These are phyloP conservation scores for Tremella fuciformis DNA, from an alignment of 768 basidiomycete genomes.

Conservation along the genomic window DNA sequence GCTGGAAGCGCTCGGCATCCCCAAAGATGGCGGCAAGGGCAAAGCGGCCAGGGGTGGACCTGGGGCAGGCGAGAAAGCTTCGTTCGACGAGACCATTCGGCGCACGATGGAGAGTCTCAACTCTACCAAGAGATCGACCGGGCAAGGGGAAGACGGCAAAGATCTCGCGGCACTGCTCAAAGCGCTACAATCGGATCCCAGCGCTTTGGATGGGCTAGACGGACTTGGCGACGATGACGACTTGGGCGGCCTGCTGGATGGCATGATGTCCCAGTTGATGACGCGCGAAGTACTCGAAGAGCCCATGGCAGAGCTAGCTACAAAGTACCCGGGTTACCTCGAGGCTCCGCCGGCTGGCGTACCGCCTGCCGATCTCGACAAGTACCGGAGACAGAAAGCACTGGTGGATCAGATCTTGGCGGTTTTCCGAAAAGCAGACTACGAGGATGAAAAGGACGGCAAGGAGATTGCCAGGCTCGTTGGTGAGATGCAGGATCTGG, in stretches of 20 bases:
- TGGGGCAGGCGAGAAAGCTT: slow-evolving; percentile 15
- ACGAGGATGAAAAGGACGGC: slow-evolving; percentile 40
- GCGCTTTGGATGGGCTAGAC: slow-evolving; percentile 25
- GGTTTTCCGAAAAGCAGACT: slow-evolving; percentile 40
- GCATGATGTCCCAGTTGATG: slow-evolving; percentile 53
- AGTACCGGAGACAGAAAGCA: slow-evolving; percentile 38
- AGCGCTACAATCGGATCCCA: slow-evolving; percentile 26
- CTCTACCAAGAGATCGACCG: slow-evolving; percentile 8
- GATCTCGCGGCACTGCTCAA: slow-evolving; percentile 34
- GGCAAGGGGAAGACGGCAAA: slow-evolving; percentile 7
- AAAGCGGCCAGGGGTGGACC: not conserved
- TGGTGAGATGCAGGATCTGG: slow-evolving; percentile 51
- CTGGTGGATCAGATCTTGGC: slow-evolving; percentile 44
- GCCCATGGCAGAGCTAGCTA: slow-evolving; percentile 48
- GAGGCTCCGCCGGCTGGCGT: slow-evolving; percentile 35
- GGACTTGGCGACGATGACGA: slow-evolving; percentile 38
- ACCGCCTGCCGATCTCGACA: slow-evolving; percentile 32
- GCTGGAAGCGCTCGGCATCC: slow-evolving; percentile 38
- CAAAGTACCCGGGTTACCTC: slow-evolving; percentile 52
- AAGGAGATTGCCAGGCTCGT: slow-evolving; percentile 35
- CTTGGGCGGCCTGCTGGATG: slow-evolving; percentile 48
- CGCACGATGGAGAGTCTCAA: slow-evolving; percentile 36
- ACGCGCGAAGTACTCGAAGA: slow-evolving; percentile 51
- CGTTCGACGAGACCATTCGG: slow-evolving; percentile 33
- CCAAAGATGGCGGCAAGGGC: slow-evolving; percentile 12